Evolutionary conservation across 148 eudicot species (phyloP), one percentile per base, ranked within the genome.

Genomic region (Spergularia bocconei): DNA sequence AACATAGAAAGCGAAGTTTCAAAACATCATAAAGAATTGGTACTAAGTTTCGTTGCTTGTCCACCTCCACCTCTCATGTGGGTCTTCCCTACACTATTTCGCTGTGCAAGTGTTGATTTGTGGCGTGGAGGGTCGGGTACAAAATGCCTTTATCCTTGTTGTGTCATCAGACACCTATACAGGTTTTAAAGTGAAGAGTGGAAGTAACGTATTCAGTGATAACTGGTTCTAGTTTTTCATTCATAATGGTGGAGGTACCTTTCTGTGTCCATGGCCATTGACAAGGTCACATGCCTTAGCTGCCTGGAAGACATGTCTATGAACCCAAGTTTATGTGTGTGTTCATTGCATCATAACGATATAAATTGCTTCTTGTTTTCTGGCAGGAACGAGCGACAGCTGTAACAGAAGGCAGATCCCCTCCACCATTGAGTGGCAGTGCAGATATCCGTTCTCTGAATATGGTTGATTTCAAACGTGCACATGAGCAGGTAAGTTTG

Each of bases 361-460:
- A 3, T 0, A 4, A n/a, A 44, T 2, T 74, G 11, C 39, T 20
- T 78, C 21, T 52, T 39, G 23, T 75, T 82, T 77, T 52, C 66
- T 80, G 58, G 63, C 89, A 96, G 99, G 99, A 92, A 78, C 84
- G 56, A 74, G 87, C 79, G 57, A 81, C 87, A 14, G 99, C 99
- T 76, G 66, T 86, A 72, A 91, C 90, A 56, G 98, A 89, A 79
- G 89, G 91, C 62, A 88, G 71, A 84, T 82, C 92, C 72, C 79
- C 87, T 80, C 98, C 97, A 39, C 85, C 97, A 38, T 75, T 88
- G 78, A 82, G 85, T 77, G 80, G 84, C 23, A 85, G 91, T 58
- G 78, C 84, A 51, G 97, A 89, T 79, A 81, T 91, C 14, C 91
- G 97, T 66, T 76, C 93, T 67, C 59, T 91, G 61, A 86, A 84